Conservation (phyloP, 192 early-diverging fungal genomes). For the Diversispora epigaea region DNA sequence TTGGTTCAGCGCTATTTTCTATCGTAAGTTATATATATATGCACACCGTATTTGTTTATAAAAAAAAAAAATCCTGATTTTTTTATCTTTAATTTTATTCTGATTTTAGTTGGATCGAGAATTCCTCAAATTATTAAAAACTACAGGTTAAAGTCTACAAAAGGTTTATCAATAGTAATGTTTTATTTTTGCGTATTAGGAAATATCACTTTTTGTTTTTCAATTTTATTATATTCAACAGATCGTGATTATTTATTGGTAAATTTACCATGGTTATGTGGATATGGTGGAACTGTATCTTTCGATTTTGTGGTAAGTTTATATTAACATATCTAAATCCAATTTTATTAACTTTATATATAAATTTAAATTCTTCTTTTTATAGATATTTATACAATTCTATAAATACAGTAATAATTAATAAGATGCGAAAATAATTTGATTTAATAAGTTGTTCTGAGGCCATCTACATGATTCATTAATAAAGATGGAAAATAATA, state of each 20-base stretch:
- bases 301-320: constrained; percentile 70
- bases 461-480: too few relatives aligned
- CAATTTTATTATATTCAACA: constrained; percentile 75
- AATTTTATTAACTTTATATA: too few relatives aligned
- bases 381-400: too few relatives aligned
- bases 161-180: constrained; percentile 77
- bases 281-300: constrained; percentile 64
- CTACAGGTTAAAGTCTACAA: constrained; percentile 64
- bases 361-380: too few relatives aligned
- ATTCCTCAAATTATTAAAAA: constrained; percentile 85
- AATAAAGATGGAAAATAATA: too few relatives aligned
- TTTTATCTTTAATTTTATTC: background rate
- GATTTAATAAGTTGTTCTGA: too few relatives aligned
- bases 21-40: constrained; percentile 33
- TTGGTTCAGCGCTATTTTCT: constrained; percentile 70
- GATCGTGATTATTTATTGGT: constrained; percentile 62
- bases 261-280: constrained; percentile 77
- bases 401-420: too few relatives aligned
- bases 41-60: background rate
- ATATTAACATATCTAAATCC: background rate
- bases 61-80: too few relatives aligned
- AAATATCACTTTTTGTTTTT: constrained; percentile 63
- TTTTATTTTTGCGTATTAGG: constrained; percentile 78
- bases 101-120: constrained; percentile 52
- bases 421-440: too few relatives aligned